Conservation (phyloP, 495 filamentous ascomycete species). For the Endocarpon pusillum region DNA sequence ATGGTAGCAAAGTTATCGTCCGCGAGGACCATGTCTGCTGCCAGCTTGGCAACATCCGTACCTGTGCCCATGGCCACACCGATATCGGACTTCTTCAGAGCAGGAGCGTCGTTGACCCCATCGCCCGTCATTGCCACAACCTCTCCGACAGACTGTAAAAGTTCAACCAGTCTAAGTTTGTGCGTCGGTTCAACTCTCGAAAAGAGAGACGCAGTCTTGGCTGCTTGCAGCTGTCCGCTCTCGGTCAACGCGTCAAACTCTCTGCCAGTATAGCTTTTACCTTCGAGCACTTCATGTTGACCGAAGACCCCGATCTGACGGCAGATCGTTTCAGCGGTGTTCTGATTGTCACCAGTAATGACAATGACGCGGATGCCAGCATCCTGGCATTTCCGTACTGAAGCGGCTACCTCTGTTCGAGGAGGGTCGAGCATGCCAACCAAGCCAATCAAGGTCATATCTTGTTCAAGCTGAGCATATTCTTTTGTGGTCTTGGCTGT, state of each 20-base stretch:
- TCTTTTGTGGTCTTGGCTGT: slow-evolving; percentile 67
- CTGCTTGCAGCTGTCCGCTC: slow-evolving; percentile 61
- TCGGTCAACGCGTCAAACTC: slow-evolving; percentile 82
- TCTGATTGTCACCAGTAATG: slow-evolving; percentile 94
- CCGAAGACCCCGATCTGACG: slow-evolving; percentile 92
- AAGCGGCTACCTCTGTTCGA: slow-evolving; percentile 75
- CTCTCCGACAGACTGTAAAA: slow-evolving; percentile 81
- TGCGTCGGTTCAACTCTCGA: slow-evolving; percentile 92
- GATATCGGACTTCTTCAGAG: slow-evolving; percentile 96
- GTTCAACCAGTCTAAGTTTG: slow-evolving; percentile 91
- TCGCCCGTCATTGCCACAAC: slow-evolving; percentile 99
- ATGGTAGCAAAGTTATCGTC: slow-evolving; percentile 99
- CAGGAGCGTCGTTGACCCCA: slow-evolving; percentile 96
- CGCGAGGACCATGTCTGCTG: slow-evolving; percentile 95
- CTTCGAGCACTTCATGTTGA: slow-evolving; percentile 58
- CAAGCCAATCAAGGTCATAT: slow-evolving; percentile 84
- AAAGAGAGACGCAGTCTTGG: slow-evolving; percentile 76
- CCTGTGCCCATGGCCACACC: slow-evolving; percentile 98
- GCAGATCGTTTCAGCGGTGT: slow-evolving; percentile 95
- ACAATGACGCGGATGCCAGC: slow-evolving; percentile 96
- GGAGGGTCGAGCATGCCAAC: slow-evolving; percentile 96
- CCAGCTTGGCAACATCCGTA: slow-evolving; percentile 92
- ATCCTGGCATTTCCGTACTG: slow-evolving; percentile 74
- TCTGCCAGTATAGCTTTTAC: slow-evolving; percentile 89
- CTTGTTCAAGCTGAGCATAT: slow-evolving; percentile 75